Base-by-base conservation (phyloP, 495 filamentous ascomycete genomes). In the Barbatosphaeria neglecta region DNA sequence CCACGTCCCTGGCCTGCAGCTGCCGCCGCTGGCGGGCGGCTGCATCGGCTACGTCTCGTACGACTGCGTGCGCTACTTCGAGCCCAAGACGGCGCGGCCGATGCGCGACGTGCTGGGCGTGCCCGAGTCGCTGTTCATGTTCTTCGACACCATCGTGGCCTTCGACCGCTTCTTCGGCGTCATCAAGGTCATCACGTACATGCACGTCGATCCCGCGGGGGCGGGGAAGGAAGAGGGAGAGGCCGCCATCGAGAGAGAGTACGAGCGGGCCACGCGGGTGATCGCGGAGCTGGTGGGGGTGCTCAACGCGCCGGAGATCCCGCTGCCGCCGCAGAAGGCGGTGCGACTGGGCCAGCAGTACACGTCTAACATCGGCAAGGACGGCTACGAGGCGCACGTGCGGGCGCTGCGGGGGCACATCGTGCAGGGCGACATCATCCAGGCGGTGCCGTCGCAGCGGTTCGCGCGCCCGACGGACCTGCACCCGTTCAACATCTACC, bases 401-500 rank as follows among this genome's bases (percentile, higher is more conserved):
- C 78, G 69, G 2, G 67, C 59, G 7, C 68, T 98, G 45, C 95
- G 95, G 66, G 66, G 83, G 54, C 90, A 96, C 70, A 97, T 98
- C 53, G 71, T 74, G 53, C 76, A 77, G 41, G 92, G 92, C 42
- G 86, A 95, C 69, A 96, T 98, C 60, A 96, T 98, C 69, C 92
- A 98, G 63, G 86, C 88, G 0, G 92, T 97, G 2, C 92, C 92
- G 1, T 95, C 88, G 22, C 92, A 98, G 66, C 81, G 92, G 37
- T 81, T 96, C 57, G 84, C 89, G 0, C 78, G 92, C 13, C 87
- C 89, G 18, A 98, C 92, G 11, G 76, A 77, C 33, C 74, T 98
- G 19, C 92, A 97, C 61, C 89, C 92, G 0, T 98, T 94, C 74
- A 98, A 98, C 72, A 89, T 98, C 64, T 98, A 97, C 76, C 84